These are phyloP conservation scores for Candida smagusa DNA, from an alignment of 1,139 yeast genomes.

Conservation along the genomic window DNA sequence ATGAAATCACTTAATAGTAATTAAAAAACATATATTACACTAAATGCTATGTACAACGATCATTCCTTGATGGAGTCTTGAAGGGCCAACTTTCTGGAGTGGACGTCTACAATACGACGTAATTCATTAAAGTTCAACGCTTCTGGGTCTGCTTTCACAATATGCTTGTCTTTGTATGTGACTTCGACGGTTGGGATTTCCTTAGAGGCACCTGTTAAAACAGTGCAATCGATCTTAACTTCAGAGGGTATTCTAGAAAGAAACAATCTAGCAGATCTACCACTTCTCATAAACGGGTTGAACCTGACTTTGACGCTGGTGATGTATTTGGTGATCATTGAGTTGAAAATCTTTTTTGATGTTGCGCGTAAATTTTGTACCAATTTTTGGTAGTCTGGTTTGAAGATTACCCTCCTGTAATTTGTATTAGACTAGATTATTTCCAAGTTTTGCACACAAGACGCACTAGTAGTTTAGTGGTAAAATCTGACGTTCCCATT, in stretches of 20 bases:
- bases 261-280: conserved; percentile 77
- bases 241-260: conserved; percentile 77
- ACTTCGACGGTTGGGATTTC: conserved; percentile 65
- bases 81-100: conserved; percentile 65
- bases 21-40: conserved; percentile 2
- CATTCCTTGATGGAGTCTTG: conserved; percentile 53
- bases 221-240: conserved; percentile 54
- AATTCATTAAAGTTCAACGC: conserved; percentile 51
- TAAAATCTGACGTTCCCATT: conserved; percentile 20
- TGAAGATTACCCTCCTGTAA: no score
- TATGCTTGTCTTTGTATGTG: conserved; percentile 77
- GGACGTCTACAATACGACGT: conserved; percentile 57
- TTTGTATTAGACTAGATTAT: no score
- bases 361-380: conserved; percentile 1
- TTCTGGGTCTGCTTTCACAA: conserved; percentile 66
- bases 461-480: conserved; percentile 20
- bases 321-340: conserved; percentile 84
- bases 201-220: conserved; percentile 43
- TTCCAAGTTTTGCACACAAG: neutral
- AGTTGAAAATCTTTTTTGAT: conserved; percentile 2
- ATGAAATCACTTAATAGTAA: conserved; percentile 4
- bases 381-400: neutral
- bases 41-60: conserved; percentile 6
- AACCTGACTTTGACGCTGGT: conserved; percentile 73
- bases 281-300: conserved; percentile 74